phyloP scores from a whole-genome alignment of 2,329 filamentous ascomycete species.

The Sphaceloma murrayae region DNA sequence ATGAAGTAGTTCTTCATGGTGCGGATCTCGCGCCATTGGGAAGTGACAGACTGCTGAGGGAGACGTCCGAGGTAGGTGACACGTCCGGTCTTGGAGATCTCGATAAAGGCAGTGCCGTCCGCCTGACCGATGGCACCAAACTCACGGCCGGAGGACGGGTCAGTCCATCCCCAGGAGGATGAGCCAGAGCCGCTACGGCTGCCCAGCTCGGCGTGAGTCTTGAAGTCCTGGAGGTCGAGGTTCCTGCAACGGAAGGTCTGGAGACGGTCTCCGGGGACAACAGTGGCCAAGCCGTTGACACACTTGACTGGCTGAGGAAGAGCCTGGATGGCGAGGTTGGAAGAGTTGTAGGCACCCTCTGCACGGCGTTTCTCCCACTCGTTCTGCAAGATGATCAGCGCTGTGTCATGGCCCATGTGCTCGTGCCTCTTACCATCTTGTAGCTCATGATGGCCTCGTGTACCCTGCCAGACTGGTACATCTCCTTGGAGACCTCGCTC shows the following conservation, averaged over 20 bases:
- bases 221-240: constrained; percentile 48
- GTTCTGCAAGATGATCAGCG: neutral
- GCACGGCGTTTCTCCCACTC: constrained; percentile 22
- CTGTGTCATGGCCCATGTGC: neutral
- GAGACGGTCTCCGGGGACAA: constrained; percentile 37
- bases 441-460: constrained; percentile 18
- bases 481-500: constrained; percentile 14
- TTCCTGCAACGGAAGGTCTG: constrained; percentile 44
- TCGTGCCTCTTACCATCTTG: constrained; percentile 10
- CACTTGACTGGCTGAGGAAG: constrained; percentile 27
- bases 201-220: constrained; percentile 45
- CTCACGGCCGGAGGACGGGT: constrained; percentile 42
- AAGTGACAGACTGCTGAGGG: constrained; percentile 39
- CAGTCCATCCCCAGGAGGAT: constrained; percentile 48
- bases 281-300: constrained; percentile 36
- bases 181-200: constrained; percentile 36
- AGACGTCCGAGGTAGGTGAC: constrained; percentile 46
- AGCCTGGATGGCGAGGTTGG: constrained; percentile 18
- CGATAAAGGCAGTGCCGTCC: constrained; percentile 47
- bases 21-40: constrained; percentile 46
- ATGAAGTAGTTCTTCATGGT: constrained; percentile 36
- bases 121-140: constrained; percentile 47
- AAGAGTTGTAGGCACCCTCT: constrained; percentile 22
- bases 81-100: constrained; percentile 43
- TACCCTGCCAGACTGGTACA: constrained; percentile 16